Conservation (phyloP, 78 protist species). For the slime mould (Dictyostelium discoideum) region DNA sequence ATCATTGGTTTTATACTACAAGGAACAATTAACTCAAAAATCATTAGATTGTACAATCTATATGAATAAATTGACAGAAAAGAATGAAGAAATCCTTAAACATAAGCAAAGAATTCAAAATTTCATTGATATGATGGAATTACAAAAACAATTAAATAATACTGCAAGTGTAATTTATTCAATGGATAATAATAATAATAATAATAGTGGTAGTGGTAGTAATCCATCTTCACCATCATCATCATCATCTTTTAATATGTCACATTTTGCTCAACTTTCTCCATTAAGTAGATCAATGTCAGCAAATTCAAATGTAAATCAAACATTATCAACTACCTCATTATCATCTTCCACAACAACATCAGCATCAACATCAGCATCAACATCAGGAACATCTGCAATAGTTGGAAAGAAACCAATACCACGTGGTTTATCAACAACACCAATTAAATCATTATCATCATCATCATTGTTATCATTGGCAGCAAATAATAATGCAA, state of each 20-base stretch:
- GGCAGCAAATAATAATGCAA: not conserved
- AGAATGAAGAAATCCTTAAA: constrained; percentile 34
- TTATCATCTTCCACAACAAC: not conserved
- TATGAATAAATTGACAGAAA: not conserved
- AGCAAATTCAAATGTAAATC: not conserved
- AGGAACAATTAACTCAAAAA: constrained; percentile 44
- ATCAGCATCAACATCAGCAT: too few relatives aligned
- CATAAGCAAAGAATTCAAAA: constrained; percentile 61
- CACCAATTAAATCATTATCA: constrained; percentile 15
- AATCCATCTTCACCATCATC: not conserved
- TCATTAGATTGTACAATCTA: constrained; percentile 2
- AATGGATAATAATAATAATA: not conserved
- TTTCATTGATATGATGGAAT: constrained; percentile 50
- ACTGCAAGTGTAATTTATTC: not conserved
- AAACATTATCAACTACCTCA: not conserved
- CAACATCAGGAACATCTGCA: not conserved
- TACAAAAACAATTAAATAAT: constrained; percentile 13
- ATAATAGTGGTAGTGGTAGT: not conserved
- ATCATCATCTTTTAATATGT: not conserved
- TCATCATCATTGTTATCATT: constrained; percentile 20
- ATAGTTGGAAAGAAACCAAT: not conserved
- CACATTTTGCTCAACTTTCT: not conserved
- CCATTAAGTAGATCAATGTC: not conserved
- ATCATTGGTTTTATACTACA: constrained; percentile 49
- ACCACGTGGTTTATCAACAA: not conserved